Percentiles rank a stretch among this genome's conserved stretches.
Conservation (phyloP, 257 asterid genomes). For the Solanum gracilifrons region DNA sequence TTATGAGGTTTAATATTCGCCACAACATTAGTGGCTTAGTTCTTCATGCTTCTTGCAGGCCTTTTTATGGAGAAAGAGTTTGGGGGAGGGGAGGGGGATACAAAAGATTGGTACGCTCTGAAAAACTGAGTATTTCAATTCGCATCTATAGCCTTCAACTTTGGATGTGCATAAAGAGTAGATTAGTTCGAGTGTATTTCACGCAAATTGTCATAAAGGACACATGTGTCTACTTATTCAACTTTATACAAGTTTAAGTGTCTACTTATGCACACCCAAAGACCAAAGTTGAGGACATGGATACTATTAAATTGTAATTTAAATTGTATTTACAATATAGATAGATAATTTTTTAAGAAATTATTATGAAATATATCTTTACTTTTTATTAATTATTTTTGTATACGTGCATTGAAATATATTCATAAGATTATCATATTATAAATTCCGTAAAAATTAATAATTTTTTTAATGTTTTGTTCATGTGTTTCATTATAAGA, state of each 20-base stretch:
- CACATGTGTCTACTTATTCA: background rate
- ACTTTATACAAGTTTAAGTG: background rate
- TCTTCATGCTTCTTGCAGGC: background rate
- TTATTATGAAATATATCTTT: no score
- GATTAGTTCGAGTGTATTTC: background rate
- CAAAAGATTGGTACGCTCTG: background rate
- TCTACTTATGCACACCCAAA: background rate
- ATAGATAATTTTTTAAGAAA: no score
- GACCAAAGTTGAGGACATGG: background rate
- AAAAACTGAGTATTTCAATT: background rate
- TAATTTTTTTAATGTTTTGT: background rate
- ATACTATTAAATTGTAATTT: no score
- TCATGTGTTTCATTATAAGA: background rate
- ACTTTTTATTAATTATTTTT: no score
- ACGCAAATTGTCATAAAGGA: no score
- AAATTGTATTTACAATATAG: no score
- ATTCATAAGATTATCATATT: no score
- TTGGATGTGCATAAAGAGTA: background rate
- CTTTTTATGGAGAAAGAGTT: background rate
- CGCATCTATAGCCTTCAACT: background rate
- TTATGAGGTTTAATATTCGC: background rate
- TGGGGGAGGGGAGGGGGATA: background rate
- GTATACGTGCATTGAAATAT: background rate
- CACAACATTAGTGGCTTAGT: background rate
- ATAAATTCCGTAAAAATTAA: background rate